phyloP scores from a whole-genome alignment of 257 asterid species.

The Capsicum pubescens region DNA sequence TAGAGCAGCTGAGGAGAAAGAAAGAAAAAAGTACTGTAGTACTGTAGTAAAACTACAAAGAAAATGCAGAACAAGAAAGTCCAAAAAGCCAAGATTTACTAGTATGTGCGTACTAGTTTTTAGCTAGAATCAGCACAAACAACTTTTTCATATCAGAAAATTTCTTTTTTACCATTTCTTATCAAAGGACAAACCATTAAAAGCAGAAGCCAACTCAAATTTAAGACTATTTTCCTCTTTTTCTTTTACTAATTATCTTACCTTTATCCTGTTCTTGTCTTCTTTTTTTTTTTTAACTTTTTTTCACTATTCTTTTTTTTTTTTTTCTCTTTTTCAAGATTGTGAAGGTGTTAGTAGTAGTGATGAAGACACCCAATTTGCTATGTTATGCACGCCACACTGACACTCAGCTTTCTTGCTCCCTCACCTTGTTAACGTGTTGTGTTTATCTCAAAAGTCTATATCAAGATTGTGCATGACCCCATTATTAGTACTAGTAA shows the following conservation, averaged over 20 bases:
- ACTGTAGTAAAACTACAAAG: background rate
- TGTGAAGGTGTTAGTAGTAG: conserved; percentile 27
- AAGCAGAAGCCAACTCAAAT: conserved; percentile 19
- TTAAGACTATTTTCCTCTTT: conserved; percentile 24
- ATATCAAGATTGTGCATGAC: background rate
- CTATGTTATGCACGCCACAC: conserved; percentile 61
- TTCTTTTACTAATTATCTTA: background rate
- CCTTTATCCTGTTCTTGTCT: conserved; percentile 5
- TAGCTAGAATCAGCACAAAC: conserved; percentile 48
- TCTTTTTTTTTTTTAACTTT: background rate
- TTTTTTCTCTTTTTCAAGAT: background rate
- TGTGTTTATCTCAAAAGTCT: background rate
- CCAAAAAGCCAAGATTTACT: conserved; percentile 53
- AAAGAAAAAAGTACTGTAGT: background rate
- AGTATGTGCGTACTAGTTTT: conserved; percentile 54
- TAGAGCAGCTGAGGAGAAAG: conserved; percentile 16
- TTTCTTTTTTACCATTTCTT: conserved; percentile 40
- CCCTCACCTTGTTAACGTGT: conserved; percentile 31
- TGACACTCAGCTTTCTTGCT: conserved; percentile 54
- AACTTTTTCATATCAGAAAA: conserved; percentile 38
- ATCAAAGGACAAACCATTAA: conserved; percentile 43
- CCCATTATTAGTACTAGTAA: conserved; percentile 14
- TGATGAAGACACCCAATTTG: conserved; percentile 48
- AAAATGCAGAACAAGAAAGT: conserved; percentile 29
- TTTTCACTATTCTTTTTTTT: conserved; percentile 30